A percentile compares a stretch with the other conserved stretches of the same genome.
phyloP scores from a whole-genome alignment of 108 stramenopile genomes.

The Stephanodiscus triporus region DNA sequence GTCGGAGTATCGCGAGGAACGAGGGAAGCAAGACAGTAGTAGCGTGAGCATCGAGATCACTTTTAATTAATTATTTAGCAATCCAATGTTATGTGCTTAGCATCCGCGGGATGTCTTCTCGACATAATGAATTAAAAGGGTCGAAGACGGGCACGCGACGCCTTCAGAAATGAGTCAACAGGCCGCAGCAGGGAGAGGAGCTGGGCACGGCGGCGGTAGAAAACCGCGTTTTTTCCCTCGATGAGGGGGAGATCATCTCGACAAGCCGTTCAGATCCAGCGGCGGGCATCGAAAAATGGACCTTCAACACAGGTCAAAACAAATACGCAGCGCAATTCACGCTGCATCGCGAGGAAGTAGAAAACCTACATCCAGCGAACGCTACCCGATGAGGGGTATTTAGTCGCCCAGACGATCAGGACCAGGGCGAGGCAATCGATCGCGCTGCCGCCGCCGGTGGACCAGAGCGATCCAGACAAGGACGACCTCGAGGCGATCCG shows the following conservation, averaged over 20 bases:
- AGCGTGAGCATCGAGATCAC: too few relatives aligned
- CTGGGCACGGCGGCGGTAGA: too few relatives aligned
- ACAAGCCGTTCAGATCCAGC: too few relatives aligned
- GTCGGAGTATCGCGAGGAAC: too few relatives aligned
- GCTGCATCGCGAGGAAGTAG: background rate
- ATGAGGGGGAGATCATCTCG: too few relatives aligned
- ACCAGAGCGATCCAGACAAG: background rate
- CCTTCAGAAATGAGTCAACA: background rate
- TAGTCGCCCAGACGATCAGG: background rate
- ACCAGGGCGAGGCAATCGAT: background rate
- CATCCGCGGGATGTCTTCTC: conserved; percentile 10
- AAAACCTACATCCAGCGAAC: background rate
- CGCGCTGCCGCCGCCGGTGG: background rate
- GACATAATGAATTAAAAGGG: background rate
- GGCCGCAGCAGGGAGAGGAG: too few relatives aligned
- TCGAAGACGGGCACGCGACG: background rate
- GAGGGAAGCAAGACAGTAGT: too few relatives aligned
- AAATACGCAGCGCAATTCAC: background rate
- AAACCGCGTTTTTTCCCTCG: too few relatives aligned
- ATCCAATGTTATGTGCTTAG: too few relatives aligned
- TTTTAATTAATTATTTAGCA: too few relatives aligned
- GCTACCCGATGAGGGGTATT: background rate
- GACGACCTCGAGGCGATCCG: background rate
- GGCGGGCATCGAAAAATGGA: too few relatives aligned
- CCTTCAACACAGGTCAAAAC: too few relatives aligned